These are phyloP conservation scores for Trichophaea hybrida DNA, from an alignment of 2,329 filamentous ascomycete species.

Conservation along the genomic window DNA sequence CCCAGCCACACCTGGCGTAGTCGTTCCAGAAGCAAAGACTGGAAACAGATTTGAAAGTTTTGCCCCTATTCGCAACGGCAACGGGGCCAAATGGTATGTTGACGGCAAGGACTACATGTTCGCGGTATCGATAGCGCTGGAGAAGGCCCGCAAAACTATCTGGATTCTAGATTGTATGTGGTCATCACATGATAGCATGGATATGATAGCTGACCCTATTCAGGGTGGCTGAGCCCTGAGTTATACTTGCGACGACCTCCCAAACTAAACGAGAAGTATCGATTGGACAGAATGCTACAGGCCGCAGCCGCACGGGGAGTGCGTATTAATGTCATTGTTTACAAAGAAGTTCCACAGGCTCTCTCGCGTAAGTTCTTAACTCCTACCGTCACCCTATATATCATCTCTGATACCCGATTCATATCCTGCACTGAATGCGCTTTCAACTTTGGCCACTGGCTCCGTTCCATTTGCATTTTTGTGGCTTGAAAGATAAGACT, in stretches of 20 bases:
- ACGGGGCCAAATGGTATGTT: conserved; percentile 73
- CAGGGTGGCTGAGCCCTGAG: conserved; percentile 69
- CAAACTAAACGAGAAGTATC: conserved; percentile 58
- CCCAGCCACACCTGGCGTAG: conserved; percentile 12
- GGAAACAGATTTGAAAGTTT: conserved; percentile 51
- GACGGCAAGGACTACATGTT: conserved; percentile 75
- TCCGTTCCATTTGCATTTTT: conserved; percentile 30
- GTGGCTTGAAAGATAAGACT: conserved; percentile 34
- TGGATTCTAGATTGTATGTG: conserved; percentile 62
- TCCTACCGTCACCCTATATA: conserved; percentile 28
- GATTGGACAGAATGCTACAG: conserved; percentile 68
- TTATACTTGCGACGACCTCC: conserved; percentile 69
- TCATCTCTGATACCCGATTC: background rate
- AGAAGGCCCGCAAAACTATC: conserved; percentile 61
- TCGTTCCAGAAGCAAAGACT: conserved; percentile 9
- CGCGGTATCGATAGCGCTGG: conserved; percentile 65
- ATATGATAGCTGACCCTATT: conserved; percentile 28
- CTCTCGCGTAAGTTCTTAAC: conserved; percentile 49
- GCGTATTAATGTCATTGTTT: conserved; percentile 71
- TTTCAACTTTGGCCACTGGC: background rate
- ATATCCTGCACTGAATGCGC: conserved; percentile 28
- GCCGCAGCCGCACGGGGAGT: conserved; percentile 74
- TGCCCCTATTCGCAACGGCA: conserved; percentile 55
- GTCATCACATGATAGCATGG: background rate
- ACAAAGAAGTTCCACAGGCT: conserved; percentile 78